These are phyloP conservation scores for Osmozyma mogii DNA, from an alignment of 805 yeast genomes.

Conservation along the genomic window DNA sequence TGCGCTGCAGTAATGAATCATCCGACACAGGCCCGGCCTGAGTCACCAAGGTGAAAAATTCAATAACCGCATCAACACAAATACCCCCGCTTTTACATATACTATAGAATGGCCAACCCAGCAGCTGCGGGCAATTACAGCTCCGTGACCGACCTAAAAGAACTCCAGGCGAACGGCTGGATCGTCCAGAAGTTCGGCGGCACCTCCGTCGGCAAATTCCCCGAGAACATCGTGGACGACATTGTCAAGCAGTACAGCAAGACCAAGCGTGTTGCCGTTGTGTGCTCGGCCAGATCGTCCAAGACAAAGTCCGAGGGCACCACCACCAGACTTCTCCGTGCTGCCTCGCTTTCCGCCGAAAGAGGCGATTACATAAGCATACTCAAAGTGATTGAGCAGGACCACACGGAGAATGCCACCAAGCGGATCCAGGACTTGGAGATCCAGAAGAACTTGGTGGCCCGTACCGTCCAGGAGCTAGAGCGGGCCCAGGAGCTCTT, in stretches of 20 bases:
- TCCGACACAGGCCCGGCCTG: too few relatives aligned
- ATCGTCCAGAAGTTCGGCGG: slow-evolving; percentile 91
- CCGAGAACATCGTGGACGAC: slow-evolving; percentile 75
- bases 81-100: too few relatives aligned
- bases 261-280: slow-evolving; percentile 74
- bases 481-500: slow-evolving; percentile 60
- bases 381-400: slow-evolving; percentile 63
- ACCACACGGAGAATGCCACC: slow-evolving; percentile 71
- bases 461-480: slow-evolving; percentile 58
- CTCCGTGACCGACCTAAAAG: slow-evolving; percentile 32
- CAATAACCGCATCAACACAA: too few relatives aligned
- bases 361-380: slow-evolving; percentile 51
- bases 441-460: slow-evolving; percentile 46
- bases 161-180: slow-evolving; percentile 25
- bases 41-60: too few relatives aligned
- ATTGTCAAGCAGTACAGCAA: slow-evolving; percentile 64
- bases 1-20: too few relatives aligned
- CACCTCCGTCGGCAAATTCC: slow-evolving; percentile 93
- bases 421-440: slow-evolving; percentile 36
- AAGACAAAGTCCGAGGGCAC: slow-evolving; percentile 92
- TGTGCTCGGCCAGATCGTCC: slow-evolving; percentile 92
- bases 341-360: slow-evolving; percentile 74
- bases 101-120: too few relatives aligned
- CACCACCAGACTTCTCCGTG: slow-evolving; percentile 71
- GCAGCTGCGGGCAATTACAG: too few relatives aligned